Base-by-base conservation (phyloP, 2,329 filamentous ascomycete genomes). In the Talaromyces sp. region DNA sequence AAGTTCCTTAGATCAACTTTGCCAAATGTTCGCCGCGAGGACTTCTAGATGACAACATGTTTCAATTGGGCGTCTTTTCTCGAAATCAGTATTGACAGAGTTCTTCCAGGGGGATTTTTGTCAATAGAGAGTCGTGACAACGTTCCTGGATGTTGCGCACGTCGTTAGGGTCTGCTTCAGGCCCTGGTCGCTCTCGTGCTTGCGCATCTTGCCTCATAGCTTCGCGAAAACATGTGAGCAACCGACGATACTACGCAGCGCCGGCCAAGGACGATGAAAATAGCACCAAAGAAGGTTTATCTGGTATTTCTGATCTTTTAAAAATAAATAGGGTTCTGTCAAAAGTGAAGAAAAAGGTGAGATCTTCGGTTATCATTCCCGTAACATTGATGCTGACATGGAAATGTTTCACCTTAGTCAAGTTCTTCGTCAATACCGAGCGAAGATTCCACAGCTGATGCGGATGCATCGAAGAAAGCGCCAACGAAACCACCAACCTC, bases 91-190 rank as follows among this genome's bases (percentile, higher is more conserved):
- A 27, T 52, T 24, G 27, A 19, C 27, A 14, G 14, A 33, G 19
- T 3, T 14, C 7, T 24, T 56, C 4, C 19, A 7, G 33, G n/a
- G 43, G 8, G 3, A 16, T 13, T 45, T 39, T 33, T 41, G 56
- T 31, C 22, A 22, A n/a, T 59, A 41, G 43, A 59, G 16, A 10
- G 11, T 43, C 37, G 24, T 31, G 33, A 24, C 7, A 4, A 41
- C 19, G 13, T 19, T 43, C 27, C 70, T 71, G 74, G 64, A 80
- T 80, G 77, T 74, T 79, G 68, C 75, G 74, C 66, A 69, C 70
- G 62, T 76, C 75, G 48, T 65, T 77, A 64, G 73, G 75, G 72
- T 75, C 75, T 73, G 70, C 73, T 65, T 69, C 72, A 74, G 73
- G 73, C 70, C 74, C 75, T 67, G 45, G 71, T 31, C 71, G 74